Percentiles rank a stretch among this genome's conserved stretches.
These are phyloP conservation scores for Schrenkiella parvula DNA, from an alignment of 345 rosid species.

Conservation along the genomic window DNA sequence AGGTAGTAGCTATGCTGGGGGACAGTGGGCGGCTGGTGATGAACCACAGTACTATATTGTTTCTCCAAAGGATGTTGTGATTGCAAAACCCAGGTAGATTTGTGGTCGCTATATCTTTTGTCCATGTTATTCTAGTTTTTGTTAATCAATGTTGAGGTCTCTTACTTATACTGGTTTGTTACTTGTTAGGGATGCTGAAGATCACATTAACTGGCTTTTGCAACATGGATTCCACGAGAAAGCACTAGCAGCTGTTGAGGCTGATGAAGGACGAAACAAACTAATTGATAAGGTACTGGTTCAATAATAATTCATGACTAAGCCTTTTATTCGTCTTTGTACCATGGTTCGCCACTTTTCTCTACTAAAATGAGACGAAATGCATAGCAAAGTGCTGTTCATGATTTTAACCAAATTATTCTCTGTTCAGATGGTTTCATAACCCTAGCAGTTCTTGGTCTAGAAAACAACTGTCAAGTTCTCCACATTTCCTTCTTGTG, in stretches of 20 bases:
- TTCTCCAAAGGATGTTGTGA: conserved; percentile 96
- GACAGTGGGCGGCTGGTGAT: conserved; percentile 99
- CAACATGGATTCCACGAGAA: conserved; percentile 98
- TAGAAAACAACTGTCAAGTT: neutral
- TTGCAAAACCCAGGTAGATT: conserved; percentile 94
- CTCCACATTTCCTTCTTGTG: neutral
- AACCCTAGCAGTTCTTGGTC: conserved; percentile 3
- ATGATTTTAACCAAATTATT: neutral
- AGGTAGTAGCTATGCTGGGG: conserved; percentile 99
- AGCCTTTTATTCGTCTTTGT: conserved; percentile 1
- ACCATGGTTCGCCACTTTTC: neutral
- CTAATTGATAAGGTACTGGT: conserved; percentile 86
- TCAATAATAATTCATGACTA: neutral
- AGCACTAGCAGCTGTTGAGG: conserved; percentile 97
- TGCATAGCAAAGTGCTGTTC: neutral
- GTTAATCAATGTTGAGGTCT: neutral
- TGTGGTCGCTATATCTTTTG: conserved; percentile 13
- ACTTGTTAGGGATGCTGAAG: conserved; percentile 85
- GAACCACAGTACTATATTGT: conserved; percentile 92
- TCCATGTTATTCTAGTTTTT: conserved; percentile 10
- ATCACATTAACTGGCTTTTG: conserved; percentile 98
- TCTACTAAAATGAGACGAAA: neutral
- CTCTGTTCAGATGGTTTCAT: neutral
- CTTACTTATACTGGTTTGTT: conserved; percentile 15
- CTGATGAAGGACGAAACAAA: conserved; percentile 90